phyloP scores from a whole-genome alignment of 2,329 filamentous ascomycete species.

The Colletotrichum trifolii region DNA sequence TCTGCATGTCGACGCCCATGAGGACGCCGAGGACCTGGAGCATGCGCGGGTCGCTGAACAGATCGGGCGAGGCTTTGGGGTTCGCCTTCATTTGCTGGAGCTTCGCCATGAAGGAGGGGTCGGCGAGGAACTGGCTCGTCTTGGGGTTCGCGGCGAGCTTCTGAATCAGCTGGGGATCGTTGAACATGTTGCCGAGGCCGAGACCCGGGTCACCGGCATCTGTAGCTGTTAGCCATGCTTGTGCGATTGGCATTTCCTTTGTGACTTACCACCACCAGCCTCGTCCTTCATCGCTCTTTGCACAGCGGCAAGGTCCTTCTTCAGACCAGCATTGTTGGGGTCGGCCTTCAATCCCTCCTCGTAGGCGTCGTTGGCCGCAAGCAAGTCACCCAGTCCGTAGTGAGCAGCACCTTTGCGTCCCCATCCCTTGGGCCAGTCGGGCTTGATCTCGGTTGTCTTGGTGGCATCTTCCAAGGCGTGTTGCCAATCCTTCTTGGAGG shows the following conservation, averaged over 20 bases:
- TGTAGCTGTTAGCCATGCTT: slow-evolving; percentile 24
- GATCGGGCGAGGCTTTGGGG: slow-evolving; percentile 79
- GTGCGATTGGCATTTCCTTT: too few species aligned
- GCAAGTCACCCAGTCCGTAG: slow-evolving; percentile 87
- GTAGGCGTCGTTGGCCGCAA: slow-evolving; percentile 89
- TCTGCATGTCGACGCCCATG: slow-evolving; percentile 90
- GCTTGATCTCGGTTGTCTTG: slow-evolving; percentile 94
- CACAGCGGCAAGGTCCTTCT: slow-evolving; percentile 86
- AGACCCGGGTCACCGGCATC: slow-evolving; percentile 72
- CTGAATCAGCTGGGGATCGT: slow-evolving; percentile 86
- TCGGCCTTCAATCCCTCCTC: slow-evolving; percentile 95
- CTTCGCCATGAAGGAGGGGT: slow-evolving; percentile 90
- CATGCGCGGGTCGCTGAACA: slow-evolving; percentile 91
- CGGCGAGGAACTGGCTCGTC: slow-evolving; percentile 83
- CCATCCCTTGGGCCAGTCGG: slow-evolving; percentile 98
- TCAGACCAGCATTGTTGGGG: slow-evolving; percentile 89
- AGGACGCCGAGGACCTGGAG: slow-evolving; percentile 93
- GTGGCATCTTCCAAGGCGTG: slow-evolving; percentile 88
- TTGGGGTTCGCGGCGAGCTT: slow-evolving; percentile 97
- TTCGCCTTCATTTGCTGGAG: slow-evolving; percentile 84
- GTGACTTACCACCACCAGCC: slow-evolving; percentile 48
- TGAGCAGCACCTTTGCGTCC: slow-evolving; percentile 91
- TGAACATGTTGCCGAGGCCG: slow-evolving; percentile 93
- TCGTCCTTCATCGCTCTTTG: slow-evolving; percentile 89
- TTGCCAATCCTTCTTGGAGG: slow-evolving; percentile 89